phyloP scores from a whole-genome alignment of 2,329 filamentous ascomycete species.

The Xylaria sp. region DNA sequence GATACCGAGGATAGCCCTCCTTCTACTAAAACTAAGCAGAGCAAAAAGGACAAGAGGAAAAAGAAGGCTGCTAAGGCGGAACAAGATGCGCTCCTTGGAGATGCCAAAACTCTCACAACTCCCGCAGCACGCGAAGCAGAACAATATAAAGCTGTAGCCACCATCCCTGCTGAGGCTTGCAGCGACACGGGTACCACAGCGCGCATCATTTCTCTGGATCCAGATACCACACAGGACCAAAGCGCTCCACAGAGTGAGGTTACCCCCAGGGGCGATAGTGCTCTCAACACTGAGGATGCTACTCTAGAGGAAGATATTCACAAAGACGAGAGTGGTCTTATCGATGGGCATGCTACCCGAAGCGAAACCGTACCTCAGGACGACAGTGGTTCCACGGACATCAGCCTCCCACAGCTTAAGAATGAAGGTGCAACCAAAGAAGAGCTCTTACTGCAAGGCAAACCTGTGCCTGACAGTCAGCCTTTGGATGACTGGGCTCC shows the following conservation, averaged over 20 bases:
- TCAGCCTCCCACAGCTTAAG: background rate
- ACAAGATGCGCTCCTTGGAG: background rate
- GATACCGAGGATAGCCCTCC: constrained; percentile 3
- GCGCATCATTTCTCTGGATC: background rate
- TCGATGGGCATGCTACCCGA: background rate
- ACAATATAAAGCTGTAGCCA: background rate
- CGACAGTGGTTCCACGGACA: background rate
- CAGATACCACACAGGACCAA: background rate
- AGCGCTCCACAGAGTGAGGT: background rate
- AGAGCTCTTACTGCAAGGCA: background rate
- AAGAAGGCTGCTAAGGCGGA: constrained; percentile 31
- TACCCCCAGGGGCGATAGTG: too few relatives aligned
- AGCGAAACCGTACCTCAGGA: background rate
- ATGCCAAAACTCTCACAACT: background rate
- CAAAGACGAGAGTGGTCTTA: background rate
- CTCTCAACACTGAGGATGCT: background rate
- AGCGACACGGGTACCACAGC: background rate
- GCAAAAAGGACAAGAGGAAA: constrained; percentile 47
- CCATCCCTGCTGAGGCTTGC: background rate
- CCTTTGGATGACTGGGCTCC: constrained; percentile 19
- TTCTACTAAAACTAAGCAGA: constrained; percentile 26
- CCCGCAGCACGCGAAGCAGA: background rate
- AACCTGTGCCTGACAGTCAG: background rate
- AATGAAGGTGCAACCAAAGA: background rate
- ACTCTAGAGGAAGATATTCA: background rate